Evolutionary conservation across 768 basidiomycete species (phyloP), one percentile per base, ranked within the genome.

Genomic region (Tulasnella sp.): DNA sequence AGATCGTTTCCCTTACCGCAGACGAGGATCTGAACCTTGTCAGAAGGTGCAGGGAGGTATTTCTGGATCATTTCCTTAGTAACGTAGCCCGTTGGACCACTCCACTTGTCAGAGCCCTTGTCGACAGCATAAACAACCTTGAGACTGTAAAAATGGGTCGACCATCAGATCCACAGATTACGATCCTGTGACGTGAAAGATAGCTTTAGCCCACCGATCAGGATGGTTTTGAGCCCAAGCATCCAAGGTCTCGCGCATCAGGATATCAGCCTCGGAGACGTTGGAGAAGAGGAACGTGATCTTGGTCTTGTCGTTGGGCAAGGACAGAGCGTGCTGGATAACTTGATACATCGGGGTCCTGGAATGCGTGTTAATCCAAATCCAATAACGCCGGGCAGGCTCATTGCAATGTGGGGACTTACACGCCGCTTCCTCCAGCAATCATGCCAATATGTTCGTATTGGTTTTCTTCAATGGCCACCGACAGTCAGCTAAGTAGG

Each of bases 341-440:
- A 98, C 86, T 85, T 95, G 94, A 87, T 93, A 95, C 71, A 96
- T 89, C 2, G 94, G 94, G 12, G 94, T 93, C 81, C 93, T 95
- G 82, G n/a, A 34, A 46, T 52, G 27, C 24, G 40, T 71, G 46
- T 78, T 31, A 71, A n/a, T 39, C 31, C 8, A 56, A 44, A 14
- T 14, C 52, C 27, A 56, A 12, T 36, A n/a, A n/a, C 46, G 46
- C 27, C 2, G 46, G 14, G n/a, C n/a, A n/a, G n/a, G n/a, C n/a
- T n/a, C n/a, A n/a, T n/a, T n/a, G n/a, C n/a, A n/a, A n/a, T n/a
- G n/a, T n/a, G n/a, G 34, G 62, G 39, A 86, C 91, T 82, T 83
- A 93, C 92, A 99, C 95, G 84, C 98, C 98, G 82, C 91, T 93
- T 77, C 98, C 98, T 76, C 98, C 98, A 44, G 94, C 95, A 82